Evolutionary conservation across 2,329 filamentous ascomycete genomes (phyloP).

Genomic region (Fusarium drepaniforme): DNA sequence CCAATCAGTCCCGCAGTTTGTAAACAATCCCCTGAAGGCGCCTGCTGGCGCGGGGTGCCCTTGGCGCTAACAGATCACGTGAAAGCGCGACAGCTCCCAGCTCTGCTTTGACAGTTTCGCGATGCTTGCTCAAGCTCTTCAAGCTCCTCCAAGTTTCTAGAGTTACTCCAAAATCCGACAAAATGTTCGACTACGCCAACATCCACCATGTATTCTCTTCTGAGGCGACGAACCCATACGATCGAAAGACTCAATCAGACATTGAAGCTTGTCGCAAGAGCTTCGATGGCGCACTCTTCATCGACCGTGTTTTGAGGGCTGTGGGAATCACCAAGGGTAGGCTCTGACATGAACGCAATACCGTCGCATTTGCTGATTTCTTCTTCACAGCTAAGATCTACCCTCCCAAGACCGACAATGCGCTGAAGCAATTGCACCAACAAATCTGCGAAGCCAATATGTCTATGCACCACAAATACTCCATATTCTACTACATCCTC

Average conservation of each 20-base stretch:
- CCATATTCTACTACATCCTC: conserved; percentile 85
- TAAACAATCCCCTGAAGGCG: conserved; percentile 52
- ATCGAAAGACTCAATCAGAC: conserved; percentile 69
- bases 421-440: conserved; percentile 77
- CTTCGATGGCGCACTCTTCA: conserved; percentile 79
- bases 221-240: conserved; percentile 71
- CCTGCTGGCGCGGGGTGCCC: conserved; percentile 8
- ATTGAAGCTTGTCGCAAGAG: conserved; percentile 76
- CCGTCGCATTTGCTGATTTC: background rate
- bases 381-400: conserved; percentile 71
- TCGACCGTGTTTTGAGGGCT: conserved; percentile 80
- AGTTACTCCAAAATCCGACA: conserved; percentile 3
- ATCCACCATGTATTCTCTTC: conserved; percentile 77
- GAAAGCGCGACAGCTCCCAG: conserved; percentile 33
- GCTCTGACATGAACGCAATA: background rate
- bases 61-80: conserved; percentile 16
- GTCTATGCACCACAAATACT: conserved; percentile 82
- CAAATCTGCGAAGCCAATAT: conserved; percentile 75
- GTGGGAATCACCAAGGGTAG: conserved; percentile 78
- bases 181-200: conserved; percentile 74
- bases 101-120: conserved; percentile 31
- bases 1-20: conserved; percentile 53
- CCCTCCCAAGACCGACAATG: conserved; percentile 77
- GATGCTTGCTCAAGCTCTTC: conserved; percentile 38
- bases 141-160: background rate